Base-by-base conservation (phyloP, 805 yeast species). In the Lipomyces spencermartinsiae region DNA sequence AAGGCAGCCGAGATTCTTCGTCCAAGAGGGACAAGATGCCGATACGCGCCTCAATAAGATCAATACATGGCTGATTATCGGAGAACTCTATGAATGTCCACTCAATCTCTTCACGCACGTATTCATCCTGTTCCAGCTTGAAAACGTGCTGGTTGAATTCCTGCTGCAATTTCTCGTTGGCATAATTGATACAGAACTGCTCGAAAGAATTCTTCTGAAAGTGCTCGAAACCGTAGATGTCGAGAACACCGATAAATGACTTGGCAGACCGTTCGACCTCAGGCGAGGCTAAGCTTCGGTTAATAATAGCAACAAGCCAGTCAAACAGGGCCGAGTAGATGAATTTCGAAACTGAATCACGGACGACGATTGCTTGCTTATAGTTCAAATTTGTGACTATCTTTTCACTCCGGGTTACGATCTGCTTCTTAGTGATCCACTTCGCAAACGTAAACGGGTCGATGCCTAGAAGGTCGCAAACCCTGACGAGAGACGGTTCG, bases 91-190 rank as follows among this genome's bases (percentile, higher is more conserved):
- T 94, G 75, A 94, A 94, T 9, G 94, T 89, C 98, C 98, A 94
- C 78, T 93, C 95, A 72, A 94, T 93, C 76, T 93, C 90, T 81
- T 94, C 98, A 68, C 86, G 87, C 63, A 93, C 85, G 77, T 94
- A 94, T 77, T 95, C 98, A 76, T 93, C 97, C 82, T 95, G 98
- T 78, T 94, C 99, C 70, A 95, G 85, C 78, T 94, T 94, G 86
- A 94, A 94, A 63, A 94, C 98, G 76, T 94, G 98, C 82, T 93
- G 98, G 76, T 93, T 94, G 80, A 94, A 94, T 79, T 94, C 98
- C 80, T 94, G 98, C 80, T 94, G 98, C 74, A 94, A 84, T 80
- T 94, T 94, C 82, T 94, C 99, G 80, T 93, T 93, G 58, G 98
- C 97, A 78, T 93, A 93, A 79, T 93, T 93, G 80, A 93, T 93